Evolutionary conservation across 805 yeast species (phyloP).

Genomic region (Yamadazyma paraphyllophila): DNA sequence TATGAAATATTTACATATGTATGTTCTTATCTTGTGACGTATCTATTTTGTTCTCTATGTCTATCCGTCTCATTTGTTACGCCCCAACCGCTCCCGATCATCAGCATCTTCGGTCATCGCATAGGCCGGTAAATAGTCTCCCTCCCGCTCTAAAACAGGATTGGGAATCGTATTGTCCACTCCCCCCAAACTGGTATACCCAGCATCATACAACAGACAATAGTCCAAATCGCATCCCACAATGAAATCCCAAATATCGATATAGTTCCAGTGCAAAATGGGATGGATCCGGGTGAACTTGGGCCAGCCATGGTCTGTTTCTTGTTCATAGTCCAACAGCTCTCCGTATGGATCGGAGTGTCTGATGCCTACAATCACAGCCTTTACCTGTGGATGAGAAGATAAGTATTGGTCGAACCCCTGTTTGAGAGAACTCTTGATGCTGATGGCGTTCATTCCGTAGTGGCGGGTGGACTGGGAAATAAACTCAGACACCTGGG

Average conservation of each 20-base stretch:
- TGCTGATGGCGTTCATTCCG: conserved; percentile 47
- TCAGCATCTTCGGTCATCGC: conserved; percentile 57
- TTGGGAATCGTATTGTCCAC: conserved; percentile 66
- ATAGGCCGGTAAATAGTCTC: conserved; percentile 48
- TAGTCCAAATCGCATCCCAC: conserved; percentile 57
- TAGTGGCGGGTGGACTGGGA: conserved; percentile 51
- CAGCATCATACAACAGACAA: conserved; percentile 74
- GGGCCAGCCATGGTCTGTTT: conserved; percentile 93
- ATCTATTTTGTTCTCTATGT: neutral
- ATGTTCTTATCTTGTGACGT: no score
- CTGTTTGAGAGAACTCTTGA: conserved; percentile 52
- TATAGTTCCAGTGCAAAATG: conserved; percentile 80
- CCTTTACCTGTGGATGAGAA: conserved; percentile 52
- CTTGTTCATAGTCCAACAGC: conserved; percentile 55
- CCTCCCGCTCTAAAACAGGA: conserved; percentile 44
- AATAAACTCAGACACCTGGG: conserved; percentile 68
- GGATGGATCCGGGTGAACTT: conserved; percentile 82
- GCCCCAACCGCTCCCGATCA: conserved; percentile 51
- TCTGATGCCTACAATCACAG: conserved; percentile 85
- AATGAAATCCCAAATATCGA: conserved; percentile 83
- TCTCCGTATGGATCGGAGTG: conserved; percentile 83
- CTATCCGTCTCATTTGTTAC: conserved; percentile 16
- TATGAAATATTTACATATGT: neutral
- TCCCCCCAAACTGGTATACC: conserved; percentile 91
- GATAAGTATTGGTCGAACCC: conserved; percentile 69